phyloP scores from a whole-genome alignment of 2,329 filamentous ascomycete species.

The Sporothrix protearum region DNA sequence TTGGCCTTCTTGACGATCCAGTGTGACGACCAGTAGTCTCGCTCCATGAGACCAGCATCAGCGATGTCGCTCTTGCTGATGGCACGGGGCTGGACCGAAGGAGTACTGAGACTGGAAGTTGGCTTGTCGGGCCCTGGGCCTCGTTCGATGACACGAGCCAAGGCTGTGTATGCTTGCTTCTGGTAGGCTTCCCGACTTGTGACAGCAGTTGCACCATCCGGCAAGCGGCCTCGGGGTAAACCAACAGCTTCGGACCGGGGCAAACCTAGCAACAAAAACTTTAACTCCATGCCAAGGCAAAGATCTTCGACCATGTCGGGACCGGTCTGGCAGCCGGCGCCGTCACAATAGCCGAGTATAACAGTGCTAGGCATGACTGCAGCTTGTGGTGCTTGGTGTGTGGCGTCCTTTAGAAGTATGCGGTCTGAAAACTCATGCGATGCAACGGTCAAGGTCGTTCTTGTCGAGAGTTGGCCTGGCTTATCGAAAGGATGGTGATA shows the following conservation, averaged over 20 bases:
- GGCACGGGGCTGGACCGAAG: conserved; percentile 26
- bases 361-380: conserved; percentile 21
- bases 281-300: conserved; percentile 36
- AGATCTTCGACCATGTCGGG: conserved; percentile 29
- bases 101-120: not conserved
- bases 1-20: conserved; percentile 44
- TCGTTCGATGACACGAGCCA: conserved; percentile 30
- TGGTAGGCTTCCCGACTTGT: conserved; percentile 12
- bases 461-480: no score
- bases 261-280: conserved; percentile 35
- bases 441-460: not conserved
- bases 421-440: not conserved
- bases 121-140: conserved; percentile 25
- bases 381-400: not conserved
- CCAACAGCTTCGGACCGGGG: conserved; percentile 11
- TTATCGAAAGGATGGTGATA: not conserved
- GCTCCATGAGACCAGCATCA: conserved; percentile 29
- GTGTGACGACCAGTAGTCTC: conserved; percentile 37
- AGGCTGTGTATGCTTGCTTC: conserved; percentile 28
- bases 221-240: conserved; percentile 4
- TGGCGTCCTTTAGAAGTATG: not conserved
- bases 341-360: not conserved
- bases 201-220: not conserved
- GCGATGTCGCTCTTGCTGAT: conserved; percentile 33
- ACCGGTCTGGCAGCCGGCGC: not conserved